Base-by-base conservation (phyloP, 2,329 filamentous ascomycete species). In the Neophaeococcomyces aloes region DNA sequence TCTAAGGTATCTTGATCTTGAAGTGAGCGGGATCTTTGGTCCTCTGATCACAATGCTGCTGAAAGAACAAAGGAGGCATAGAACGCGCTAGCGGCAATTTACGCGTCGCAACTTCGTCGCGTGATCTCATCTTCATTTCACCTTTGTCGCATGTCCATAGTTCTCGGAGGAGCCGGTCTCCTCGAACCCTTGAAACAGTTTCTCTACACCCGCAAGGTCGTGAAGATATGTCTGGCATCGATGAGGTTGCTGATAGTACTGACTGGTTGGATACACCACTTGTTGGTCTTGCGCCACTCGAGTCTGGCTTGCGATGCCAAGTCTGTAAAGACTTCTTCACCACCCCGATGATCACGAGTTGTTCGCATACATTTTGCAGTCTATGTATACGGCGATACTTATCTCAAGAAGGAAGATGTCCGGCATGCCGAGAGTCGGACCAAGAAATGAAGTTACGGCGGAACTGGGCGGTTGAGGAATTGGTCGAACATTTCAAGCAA, bases 301-400 rank as follows among this genome's bases (percentile, higher is more conserved):
- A 98, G 58, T 79, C 83, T 48, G 79, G 87, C 2, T 72, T 98
- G 15, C 85, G 91, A 55, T 98, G 91, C 65, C 86, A 96, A 64
- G 84, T 98, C 48, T 98, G 91, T 76, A 96, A 96, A 61, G 93
- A 98, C 63, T 94, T 96, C 65, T 96, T 85, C 68, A 79, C 79
- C 48, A 94, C 87, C 39, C 91, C 91, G 0, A 91, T 98, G 76
- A 81, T 95, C 50, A 98, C 91, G 1, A 84, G 85, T 1, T 98
- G 91, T 66, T 83, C 79, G 42, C 91, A 98, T 61, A 96, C 91
- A 0, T 98, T 98, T 59, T 98, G 91, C 70, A 95, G 89, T 5
- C 68, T 94, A 42, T 98, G 91, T 62, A 96, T 98, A 60, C 83
- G 91, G 23, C 75, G 88, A 50, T 86, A 84, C 48, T 72, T 98